Conservation (phyloP, 495 filamentous ascomycete species). For the Penicillium steckii region DNA sequence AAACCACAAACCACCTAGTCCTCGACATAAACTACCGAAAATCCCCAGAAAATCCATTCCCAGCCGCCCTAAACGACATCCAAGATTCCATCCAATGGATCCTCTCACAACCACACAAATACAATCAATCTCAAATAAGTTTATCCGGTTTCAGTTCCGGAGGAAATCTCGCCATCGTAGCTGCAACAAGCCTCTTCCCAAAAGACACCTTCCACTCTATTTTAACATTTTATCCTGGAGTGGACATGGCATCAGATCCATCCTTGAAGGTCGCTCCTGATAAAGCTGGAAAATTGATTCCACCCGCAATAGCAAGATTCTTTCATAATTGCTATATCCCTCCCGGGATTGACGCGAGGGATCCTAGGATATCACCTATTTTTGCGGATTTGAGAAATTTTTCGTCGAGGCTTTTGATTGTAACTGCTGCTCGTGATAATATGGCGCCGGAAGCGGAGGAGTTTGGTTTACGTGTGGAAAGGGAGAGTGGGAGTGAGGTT, state of each 20-base stretch:
- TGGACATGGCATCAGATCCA: neutral
- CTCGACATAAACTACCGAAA: neutral
- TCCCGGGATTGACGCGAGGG: neutral
- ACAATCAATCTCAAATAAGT: neutral
- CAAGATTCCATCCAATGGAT: neutral
- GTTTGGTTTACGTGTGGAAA: neutral
- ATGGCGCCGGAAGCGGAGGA: neutral
- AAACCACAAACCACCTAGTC: neutral
- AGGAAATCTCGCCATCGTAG: neutral
- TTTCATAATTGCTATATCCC: neutral
- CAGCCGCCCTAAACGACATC: neutral
- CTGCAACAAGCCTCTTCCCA: neutral
- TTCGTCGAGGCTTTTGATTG: neutral
- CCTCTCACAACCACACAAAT: neutral
- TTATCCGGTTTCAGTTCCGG: slow-evolving; percentile 3
- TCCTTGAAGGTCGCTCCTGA: neutral
- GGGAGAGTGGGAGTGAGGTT: neutral
- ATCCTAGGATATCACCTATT: neutral
- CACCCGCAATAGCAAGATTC: neutral
- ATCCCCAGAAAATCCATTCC: neutral
- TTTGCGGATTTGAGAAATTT: neutral
- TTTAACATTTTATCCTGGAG: neutral
- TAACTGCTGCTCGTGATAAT: neutral
- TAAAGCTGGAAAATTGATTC: neutral
- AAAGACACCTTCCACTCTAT: neutral